These are phyloP conservation scores for Sordaria brevicollis DNA, from an alignment of 495 filamentous ascomycete species.

Conservation along the genomic window DNA sequence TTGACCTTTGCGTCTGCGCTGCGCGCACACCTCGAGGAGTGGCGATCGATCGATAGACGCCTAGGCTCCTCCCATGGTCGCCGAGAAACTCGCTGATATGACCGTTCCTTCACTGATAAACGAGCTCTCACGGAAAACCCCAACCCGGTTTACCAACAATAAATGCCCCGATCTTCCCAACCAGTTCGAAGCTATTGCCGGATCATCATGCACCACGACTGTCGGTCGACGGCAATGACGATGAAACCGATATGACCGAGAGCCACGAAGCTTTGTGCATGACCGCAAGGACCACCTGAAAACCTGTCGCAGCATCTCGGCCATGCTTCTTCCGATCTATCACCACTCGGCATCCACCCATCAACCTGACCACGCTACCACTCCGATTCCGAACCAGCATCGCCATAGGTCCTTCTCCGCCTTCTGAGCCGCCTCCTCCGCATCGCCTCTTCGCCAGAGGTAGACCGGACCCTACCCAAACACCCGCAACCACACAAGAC, in stretches of 20 bases:
- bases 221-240: neutral
- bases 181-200: too few species aligned
- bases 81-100: too few species aligned
- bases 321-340: neutral
- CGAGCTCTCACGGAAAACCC: too few species aligned
- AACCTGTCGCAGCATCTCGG: neutral
- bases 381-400: neutral
- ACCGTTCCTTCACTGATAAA: too few species aligned
- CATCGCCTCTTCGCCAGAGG: neutral
- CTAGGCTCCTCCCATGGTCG: too few species aligned
- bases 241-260: neutral
- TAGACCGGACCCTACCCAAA: neutral
- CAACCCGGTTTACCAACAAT: too few species aligned
- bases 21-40: too few species aligned
- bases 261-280: neutral
- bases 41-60: too few species aligned
- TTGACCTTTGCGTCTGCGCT: too few species aligned
- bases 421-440: neutral
- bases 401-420: neutral
- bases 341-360: neutral
- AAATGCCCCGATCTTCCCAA: too few species aligned
- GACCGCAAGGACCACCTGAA: neutral
- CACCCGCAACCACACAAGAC: neutral
- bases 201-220: too few species aligned
- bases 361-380: rapidly evolving